phyloP scores from a whole-genome alignment of 2,329 filamentous ascomycete genomes.

The Sclerotinia glacialis region DNA sequence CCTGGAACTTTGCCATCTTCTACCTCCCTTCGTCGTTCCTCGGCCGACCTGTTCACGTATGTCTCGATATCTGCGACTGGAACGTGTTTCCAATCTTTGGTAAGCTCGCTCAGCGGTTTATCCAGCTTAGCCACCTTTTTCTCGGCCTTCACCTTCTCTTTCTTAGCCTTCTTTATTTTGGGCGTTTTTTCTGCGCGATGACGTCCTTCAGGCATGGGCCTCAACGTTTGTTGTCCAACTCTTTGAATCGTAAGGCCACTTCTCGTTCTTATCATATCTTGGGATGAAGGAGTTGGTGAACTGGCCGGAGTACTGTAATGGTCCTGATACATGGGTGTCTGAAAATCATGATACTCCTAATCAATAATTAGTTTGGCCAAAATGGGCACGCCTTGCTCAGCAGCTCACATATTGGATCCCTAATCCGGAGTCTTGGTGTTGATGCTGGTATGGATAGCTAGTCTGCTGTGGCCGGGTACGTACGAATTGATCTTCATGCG shows the following conservation, averaged over 20 bases:
- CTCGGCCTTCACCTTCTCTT: conserved; percentile 44
- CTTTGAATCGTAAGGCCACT: conserved; percentile 34
- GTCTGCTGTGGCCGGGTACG: conserved; percentile 29
- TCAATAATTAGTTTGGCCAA: conserved; percentile 31
- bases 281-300: conserved; percentile 48
- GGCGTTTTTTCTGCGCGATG: conserved; percentile 31
- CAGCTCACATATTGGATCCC: conserved; percentile 35
- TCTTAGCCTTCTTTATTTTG: conserved; percentile 41
- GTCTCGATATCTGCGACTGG: conserved; percentile 73
- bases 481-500: conserved; percentile 27
- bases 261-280: conserved; percentile 35
- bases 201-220: conserved; percentile 35
- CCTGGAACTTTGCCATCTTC: conserved; percentile 64
- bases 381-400: not conserved
- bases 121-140: conserved; percentile 56
- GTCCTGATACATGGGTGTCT: conserved; percentile 35
- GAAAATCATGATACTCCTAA: conserved; percentile 27
- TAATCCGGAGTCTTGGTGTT: conserved; percentile 33
- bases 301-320: conserved; percentile 52
- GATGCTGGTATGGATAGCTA: conserved; percentile 34
- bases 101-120: conserved; percentile 68
- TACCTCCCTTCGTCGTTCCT: conserved; percentile 66
- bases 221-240: conserved; percentile 30
- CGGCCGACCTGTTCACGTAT: conserved; percentile 71
- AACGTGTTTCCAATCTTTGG: conserved; percentile 58